Base-by-base conservation (phyloP, 108 stramenopile species). In the Nannochloropsis oceanica region DNA sequence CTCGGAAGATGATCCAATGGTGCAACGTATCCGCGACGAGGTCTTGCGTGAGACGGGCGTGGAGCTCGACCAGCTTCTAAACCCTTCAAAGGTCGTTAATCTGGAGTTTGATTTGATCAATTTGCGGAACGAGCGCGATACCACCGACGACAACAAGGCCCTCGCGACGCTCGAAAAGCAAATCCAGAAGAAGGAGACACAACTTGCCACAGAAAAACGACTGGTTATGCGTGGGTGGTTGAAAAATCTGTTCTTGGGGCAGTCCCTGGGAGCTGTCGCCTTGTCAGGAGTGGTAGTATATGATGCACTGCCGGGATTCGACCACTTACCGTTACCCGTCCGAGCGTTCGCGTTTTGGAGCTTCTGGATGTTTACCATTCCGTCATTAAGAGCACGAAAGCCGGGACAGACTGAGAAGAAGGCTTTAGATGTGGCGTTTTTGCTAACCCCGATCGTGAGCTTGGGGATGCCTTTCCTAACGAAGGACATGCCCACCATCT, bases 311-410 rank as follows among this genome's bases (percentile, higher is more conserved):
- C 90, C 90, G 26, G 81, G 84, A 81, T 91, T 83, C 81, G 88
- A 50, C 20, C 91, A 93, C 83, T 92, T 95, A 93, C 94, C 96
- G 80, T 92, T 95, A 0, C 92, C 94, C 27, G 94, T 98, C 84
- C 85, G 89, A 27, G 97, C 97, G 11, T 85, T 98, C 79, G 97
- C 96, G 81, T 98, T 96, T 85, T 98, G 97, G 97, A 95, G 94
- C 92, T 96, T 96, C 92, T 98, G 97, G 97, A 92, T 98, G 25
- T 98, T 98, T 89, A 95, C 96, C 81, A 94, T 98, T 43, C 97
- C 97, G 27, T 94, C 94, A 34, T 89, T 98, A 43, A 87, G 97
- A 13, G 93, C 93, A 79, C 92, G 96, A 27, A 93, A 95, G 50
- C 97, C 97, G 80, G 94, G 94, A 27, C 80, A 81, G 27, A 83